Conservation (phyloP, 208 protist species). For the Pavlovales sp. region DNA sequence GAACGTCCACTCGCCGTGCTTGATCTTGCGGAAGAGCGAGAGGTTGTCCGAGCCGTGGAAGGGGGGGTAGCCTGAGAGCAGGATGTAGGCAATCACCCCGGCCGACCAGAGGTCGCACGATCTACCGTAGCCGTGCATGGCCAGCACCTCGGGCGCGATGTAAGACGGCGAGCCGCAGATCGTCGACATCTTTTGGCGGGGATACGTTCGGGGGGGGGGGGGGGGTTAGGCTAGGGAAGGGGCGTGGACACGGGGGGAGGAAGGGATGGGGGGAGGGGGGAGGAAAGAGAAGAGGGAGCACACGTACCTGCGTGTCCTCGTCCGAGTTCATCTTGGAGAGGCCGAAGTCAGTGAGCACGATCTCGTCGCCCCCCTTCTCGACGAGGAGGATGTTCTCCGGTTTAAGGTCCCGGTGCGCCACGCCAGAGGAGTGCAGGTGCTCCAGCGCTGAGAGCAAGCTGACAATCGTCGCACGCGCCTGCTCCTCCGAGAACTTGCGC, state of each 20-base stretch:
- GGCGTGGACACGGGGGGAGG: too few relatives aligned
- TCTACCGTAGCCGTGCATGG: slow-evolving; percentile 26
- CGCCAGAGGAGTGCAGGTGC: background rate
- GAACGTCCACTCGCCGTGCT: background rate
- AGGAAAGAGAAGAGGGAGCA: too few relatives aligned
- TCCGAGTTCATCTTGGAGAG: background rate
- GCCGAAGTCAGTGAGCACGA: slow-evolving; percentile 6
- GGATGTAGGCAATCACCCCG: slow-evolving; percentile 42
- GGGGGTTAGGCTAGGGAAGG: too few relatives aligned
- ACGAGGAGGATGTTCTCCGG: slow-evolving; percentile 59
- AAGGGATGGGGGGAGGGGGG: too few relatives aligned
- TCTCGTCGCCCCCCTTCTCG: background rate
- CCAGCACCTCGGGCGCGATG: slow-evolving; percentile 46
- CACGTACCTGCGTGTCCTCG: background rate
- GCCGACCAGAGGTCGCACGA: slow-evolving; percentile 42
- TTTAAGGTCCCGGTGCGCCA: slow-evolving; percentile 63
- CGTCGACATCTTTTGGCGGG: background rate
- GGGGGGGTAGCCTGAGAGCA: slow-evolving; percentile 26
- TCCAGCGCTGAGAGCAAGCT: background rate
- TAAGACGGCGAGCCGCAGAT: background rate
- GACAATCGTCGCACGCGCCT: background rate
- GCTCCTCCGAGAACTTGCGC: background rate
- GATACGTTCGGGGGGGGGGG: too few relatives aligned
- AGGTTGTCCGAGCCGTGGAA: background rate
- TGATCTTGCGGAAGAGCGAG: background rate